Percentiles rank a stretch among this genome's conserved stretches.
Conservation (phyloP, 2,329 filamentous ascomycete genomes). For the Cordyceps javanica region DNA sequence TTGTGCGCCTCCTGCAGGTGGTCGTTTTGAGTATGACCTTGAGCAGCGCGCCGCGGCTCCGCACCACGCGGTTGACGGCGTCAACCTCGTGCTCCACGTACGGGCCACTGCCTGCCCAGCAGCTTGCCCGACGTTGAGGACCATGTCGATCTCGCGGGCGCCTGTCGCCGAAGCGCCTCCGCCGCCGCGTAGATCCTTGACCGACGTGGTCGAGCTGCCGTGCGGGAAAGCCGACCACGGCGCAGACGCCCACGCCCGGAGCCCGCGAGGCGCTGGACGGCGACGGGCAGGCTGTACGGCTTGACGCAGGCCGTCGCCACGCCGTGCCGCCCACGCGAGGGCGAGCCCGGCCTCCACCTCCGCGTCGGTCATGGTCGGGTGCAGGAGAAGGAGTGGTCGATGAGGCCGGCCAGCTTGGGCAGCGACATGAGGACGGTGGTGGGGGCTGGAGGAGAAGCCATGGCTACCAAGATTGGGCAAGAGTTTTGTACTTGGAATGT, state of each 20-base stretch:
- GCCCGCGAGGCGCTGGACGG: conserved; percentile 39
- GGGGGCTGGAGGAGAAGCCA: too few species aligned
- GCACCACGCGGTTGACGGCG: conserved; percentile 42
- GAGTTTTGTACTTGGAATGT: too few species aligned
- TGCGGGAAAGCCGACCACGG: conserved; percentile 58
- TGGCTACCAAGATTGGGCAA: too few species aligned
- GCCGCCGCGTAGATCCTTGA: conserved; percentile 50
- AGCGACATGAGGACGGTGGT: conserved; percentile 36
- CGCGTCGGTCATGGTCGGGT: conserved; percentile 54
- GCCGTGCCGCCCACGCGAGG: conserved; percentile 38
- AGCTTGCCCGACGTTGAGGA: conserved; percentile 56
- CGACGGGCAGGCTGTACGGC: conserved; percentile 47
- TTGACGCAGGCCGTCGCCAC: conserved; percentile 55
- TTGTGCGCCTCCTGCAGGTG: conserved; percentile 47
- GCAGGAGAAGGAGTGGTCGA: conserved; percentile 58
- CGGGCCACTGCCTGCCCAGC: conserved; percentile 48
- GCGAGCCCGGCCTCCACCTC: conserved; percentile 44
- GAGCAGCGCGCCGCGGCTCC: conserved; percentile 36
- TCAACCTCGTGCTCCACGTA: conserved; percentile 49
- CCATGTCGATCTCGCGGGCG: conserved; percentile 53
- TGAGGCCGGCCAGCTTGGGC: conserved; percentile 44
- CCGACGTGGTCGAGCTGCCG: conserved; percentile 46
- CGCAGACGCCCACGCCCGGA: conserved; percentile 45
- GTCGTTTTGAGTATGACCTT: conserved; percentile 60
- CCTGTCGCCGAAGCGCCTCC: conserved; percentile 40